Base-by-base conservation (phyloP, 73 alveolate genomes). In the Paramecium octaurelia region DNA sequence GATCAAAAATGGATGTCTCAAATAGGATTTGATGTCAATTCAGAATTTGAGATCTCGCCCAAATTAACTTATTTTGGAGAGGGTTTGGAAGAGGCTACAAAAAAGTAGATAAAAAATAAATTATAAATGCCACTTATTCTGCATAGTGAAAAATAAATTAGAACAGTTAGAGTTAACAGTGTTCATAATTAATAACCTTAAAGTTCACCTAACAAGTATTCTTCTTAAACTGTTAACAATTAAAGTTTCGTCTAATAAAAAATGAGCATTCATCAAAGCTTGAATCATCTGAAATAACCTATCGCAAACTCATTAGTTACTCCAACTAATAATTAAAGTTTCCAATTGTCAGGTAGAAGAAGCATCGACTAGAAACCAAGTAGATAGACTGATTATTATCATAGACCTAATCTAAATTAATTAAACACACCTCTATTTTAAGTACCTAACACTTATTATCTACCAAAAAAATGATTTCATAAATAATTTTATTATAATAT, bases 1-100 rank as follows among this genome's bases (percentile, higher is more conserved):
- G 93, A 92, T 87, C 8, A 58, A 34, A 94, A 71, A 36, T 95
- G 96, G 95, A 18, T 95, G 60, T 42, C 46, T 14, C 43, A 86
- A 59, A 93, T 95, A 16, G 95, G 95, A 1, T 73, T 14, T 36
- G 44, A 64, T 27, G 29, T 64, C 4, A 27, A 64, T 64, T 64
- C 42, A 64, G 84, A 64, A 64, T 23, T 64, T 64, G 84, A 64
- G 3, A 64, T 64, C 3, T 64, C 84, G 8, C 84, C 84, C 1
- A 64, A 64, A 64, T 64, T 64, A 64, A 64, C 84, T 27, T 64
- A 64, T 64, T 64, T 64, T 64, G 84, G 84, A 64, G 84, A 64
- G n/a, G 46, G 46, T 12, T 64, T 64, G 12, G 84, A 64, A 6
- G 84, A 64, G 31, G 84, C 46, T 3, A 34, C 48, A 23, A 27